Evolutionary conservation across 164 flowering plant genomes (phyloP).

Genomic region (Nymphaea colorata): DNA sequence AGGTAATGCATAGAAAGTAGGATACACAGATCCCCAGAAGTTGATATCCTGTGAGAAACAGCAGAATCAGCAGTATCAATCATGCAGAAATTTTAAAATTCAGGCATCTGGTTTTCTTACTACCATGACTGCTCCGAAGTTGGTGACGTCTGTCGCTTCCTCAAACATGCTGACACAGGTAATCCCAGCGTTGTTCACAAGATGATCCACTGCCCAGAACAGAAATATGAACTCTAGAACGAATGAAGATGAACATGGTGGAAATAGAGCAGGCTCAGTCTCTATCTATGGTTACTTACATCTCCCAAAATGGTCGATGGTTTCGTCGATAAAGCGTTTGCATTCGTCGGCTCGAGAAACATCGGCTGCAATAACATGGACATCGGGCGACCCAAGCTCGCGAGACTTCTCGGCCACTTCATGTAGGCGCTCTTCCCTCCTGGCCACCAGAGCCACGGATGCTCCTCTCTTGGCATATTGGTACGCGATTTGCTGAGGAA

Average conservation of each 20-base stretch:
- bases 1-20: slow-evolving; percentile 34
- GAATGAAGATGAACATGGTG: not conserved
- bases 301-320: slow-evolving; percentile 2
- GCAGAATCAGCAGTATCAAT: not conserved
- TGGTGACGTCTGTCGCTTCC: slow-evolving; percentile 13
- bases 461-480: slow-evolving; percentile 59
- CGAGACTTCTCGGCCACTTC: slow-evolving; percentile 30
- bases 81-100: too few relatives aligned
- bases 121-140: slow-evolving; percentile 35
- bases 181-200: slow-evolving; percentile 59
- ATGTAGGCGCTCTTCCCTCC: slow-evolving; percentile 37
- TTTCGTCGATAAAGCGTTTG: not conserved
- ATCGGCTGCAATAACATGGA: slow-evolving; percentile 29
- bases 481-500: slow-evolving; percentile 38
- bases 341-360: slow-evolving; percentile 19
- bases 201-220: slow-evolving; percentile 48
- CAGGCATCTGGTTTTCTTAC: not conserved
- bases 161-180: slow-evolving; percentile 25
- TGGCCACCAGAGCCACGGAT: slow-evolving; percentile 35
- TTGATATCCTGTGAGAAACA: slow-evolving; percentile 31
- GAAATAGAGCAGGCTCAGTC: not conserved
- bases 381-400: slow-evolving; percentile 42
- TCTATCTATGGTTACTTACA: not conserved
- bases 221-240: not conserved
- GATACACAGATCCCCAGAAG: slow-evolving; percentile 46